Conservation (phyloP, 345 rosid species). For the Angophora floribunda region DNA sequence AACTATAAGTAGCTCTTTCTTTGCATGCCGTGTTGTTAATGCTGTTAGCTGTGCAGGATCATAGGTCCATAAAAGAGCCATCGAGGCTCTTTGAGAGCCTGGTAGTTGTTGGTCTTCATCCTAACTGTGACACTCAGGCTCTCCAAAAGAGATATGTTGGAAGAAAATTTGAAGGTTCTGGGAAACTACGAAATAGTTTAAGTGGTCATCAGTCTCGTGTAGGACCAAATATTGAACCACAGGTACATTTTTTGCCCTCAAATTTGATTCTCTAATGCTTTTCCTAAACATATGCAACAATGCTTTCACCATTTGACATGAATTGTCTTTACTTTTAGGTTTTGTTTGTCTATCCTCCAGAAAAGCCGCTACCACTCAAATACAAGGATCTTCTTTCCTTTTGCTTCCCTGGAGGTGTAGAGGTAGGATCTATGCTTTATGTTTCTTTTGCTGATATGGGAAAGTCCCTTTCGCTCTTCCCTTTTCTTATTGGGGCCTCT, state of each 20-base stretch:
- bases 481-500: neutral
- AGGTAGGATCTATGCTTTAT: constrained; percentile 31
- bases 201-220: constrained; percentile 57
- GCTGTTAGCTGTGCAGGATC: constrained; percentile 42
- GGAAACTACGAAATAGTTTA: constrained; percentile 43
- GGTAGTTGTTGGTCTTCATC: constrained; percentile 93
- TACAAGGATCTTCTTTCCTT: constrained; percentile 85
- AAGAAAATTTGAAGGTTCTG: constrained; percentile 56
- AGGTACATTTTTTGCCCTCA: constrained; percentile 27
- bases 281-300: neutral
- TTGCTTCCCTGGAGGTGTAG: constrained; percentile 93
- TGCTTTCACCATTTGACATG: neutral
- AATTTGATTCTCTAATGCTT: neutral
- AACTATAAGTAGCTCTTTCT: neutral
- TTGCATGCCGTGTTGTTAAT: neutral
- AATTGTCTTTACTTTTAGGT: constrained; percentile 40
- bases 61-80: constrained; percentile 71
- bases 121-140: constrained; percentile 75
- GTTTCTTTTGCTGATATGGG: neutral
- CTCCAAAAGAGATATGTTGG: constrained; percentile 54
- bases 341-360: constrained; percentile 85
- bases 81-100: constrained; percentile 86
- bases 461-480: neutral
- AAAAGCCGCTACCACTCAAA: constrained; percentile 70
- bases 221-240: constrained; percentile 79